phyloP scores from a whole-genome alignment of 2,329 filamentous ascomycete genomes.

The Epichloe scottii region DNA sequence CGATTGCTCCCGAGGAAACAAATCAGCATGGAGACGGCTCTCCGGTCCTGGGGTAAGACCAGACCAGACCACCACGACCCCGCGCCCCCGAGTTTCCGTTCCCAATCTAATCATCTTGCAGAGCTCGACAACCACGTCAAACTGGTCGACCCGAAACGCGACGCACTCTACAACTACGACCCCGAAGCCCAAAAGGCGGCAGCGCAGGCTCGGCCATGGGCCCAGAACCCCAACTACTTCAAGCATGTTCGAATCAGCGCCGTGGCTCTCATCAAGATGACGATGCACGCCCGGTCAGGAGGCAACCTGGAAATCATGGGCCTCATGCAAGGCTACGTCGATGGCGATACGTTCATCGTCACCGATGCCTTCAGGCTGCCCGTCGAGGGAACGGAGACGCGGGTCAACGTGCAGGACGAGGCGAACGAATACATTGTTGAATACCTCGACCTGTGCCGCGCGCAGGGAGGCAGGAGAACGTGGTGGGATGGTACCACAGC shows the following conservation, averaged over 20 bases:
- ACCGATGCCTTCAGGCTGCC: slow-evolving; percentile 90
- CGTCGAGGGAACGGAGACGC: slow-evolving; percentile 95
- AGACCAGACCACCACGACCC: not conserved
- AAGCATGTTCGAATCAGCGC: slow-evolving; percentile 88
- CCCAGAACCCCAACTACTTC: slow-evolving; percentile 71
- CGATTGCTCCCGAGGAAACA: not conserved
- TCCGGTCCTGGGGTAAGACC: not conserved
- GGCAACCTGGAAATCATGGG: slow-evolving; percentile 94
- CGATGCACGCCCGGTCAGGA: slow-evolving; percentile 95
- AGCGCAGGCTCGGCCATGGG: slow-evolving; percentile 59
- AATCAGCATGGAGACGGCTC: not conserved
- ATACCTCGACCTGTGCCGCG: slow-evolving; percentile 64
- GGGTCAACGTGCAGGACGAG: slow-evolving; percentile 90
- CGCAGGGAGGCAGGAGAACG: slow-evolving; percentile 73
- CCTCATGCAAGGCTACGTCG: slow-evolving; percentile 90
- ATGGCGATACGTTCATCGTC: slow-evolving; percentile 74
- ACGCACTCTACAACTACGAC: slow-evolving; percentile 84
- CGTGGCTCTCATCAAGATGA: slow-evolving; percentile 94
- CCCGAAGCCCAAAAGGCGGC: slow-evolving; percentile 53
- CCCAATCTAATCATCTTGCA: slow-evolving; percentile 22
- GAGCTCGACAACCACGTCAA: slow-evolving; percentile 80
- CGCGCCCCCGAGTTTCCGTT: not conserved
- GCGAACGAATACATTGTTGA: slow-evolving; percentile 95
- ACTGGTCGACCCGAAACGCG: slow-evolving; percentile 73
- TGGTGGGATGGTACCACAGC: slow-evolving; percentile 95